Percentiles rank a stretch among this genome's conserved stretches.
These are phyloP conservation scores for Candida ulmi DNA, from an alignment of 805 yeast species.

Conservation along the genomic window DNA sequence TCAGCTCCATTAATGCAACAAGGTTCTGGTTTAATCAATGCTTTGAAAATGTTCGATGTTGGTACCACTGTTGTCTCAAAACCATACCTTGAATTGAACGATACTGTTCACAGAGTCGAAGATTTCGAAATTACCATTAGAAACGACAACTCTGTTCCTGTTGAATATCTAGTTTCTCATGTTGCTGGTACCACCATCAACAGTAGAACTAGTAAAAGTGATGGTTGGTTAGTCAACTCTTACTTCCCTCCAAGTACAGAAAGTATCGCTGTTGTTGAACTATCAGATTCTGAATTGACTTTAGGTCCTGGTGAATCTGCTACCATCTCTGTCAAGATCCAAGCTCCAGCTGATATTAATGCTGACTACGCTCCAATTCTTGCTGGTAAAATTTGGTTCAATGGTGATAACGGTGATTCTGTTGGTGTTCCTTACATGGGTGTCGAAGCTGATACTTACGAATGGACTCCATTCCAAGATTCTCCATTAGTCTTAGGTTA, in stretches of 20 bases:
- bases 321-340: conserved; percentile 6
- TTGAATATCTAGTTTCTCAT: conserved; percentile 6
- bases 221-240: not conserved
- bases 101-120: conserved; percentile 10
- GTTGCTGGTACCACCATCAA: conserved; percentile 6
- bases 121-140: conserved; percentile 7
- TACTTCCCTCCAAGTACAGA: conserved; percentile 6
- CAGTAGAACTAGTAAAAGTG: conserved; percentile 1
- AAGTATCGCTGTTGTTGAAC: conserved; percentile 3
- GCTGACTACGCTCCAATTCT: conserved; percentile 5
- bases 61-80: conserved; percentile 5
- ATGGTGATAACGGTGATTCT: conserved; percentile 12
- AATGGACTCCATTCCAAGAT: conserved; percentile 6
- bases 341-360: conserved; percentile 2
- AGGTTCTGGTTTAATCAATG: conserved; percentile 15
- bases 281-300: conserved; percentile 4
- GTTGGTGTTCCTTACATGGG: conserved; percentile 15
- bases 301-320: conserved; percentile 10
- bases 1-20: conserved; percentile 9
- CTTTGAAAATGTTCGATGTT: conserved; percentile 7
- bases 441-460: conserved; percentile 7
- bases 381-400: conserved; percentile 9
- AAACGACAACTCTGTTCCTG: conserved; percentile 7
- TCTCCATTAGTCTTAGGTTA: conserved; percentile 4
- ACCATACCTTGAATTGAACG: conserved; percentile 9